A percentile compares a stretch with the other conserved stretches of the same genome.
Evolutionary conservation across 1,284 basidiomycete genomes (phyloP).

Genomic region (Cronartium ribicola): DNA sequence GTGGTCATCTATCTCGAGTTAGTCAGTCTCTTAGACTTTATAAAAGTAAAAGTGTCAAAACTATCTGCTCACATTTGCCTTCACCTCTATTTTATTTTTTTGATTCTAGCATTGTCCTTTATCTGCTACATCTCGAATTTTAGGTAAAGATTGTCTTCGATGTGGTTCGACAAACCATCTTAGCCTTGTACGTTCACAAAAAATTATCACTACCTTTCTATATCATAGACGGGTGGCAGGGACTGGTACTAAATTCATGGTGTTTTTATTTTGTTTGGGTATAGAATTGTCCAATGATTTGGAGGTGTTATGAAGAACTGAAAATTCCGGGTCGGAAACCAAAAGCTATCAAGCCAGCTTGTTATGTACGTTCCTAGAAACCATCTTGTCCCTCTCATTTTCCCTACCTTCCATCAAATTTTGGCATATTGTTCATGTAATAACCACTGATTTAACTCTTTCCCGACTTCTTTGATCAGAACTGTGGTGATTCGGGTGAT

Average conservation of each 20-base stretch:
- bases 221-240: too few species aligned
- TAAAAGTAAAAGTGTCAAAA: not conserved
- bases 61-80: not conserved
- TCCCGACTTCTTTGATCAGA: not conserved
- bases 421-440: not conserved
- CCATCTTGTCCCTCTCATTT: not conserved
- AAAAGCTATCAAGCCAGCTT: conserved; percentile 12
- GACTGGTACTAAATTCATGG: not conserved
- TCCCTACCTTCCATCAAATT: not conserved
- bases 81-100: not conserved
- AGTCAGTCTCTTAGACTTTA: not conserved
- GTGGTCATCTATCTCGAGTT: conserved; percentile 40
- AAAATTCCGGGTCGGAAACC: conserved; percentile 20
- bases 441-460: not conserved
- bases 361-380: conserved; percentile 15
- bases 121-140: conserved; percentile 1
- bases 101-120: conserved; percentile 27
- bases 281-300: conserved; percentile 41
- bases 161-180: conserved; percentile 36
- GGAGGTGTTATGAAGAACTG: conserved; percentile 23
- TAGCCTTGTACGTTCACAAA: conserved; percentile 10
- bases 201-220: too few species aligned
- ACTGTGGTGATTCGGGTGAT: conserved; percentile 32
- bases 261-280: not conserved
- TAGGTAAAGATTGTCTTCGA: conserved; percentile 10